Evolutionary conservation across 2,329 filamentous ascomycete species (phyloP).

Genomic region (Zymoseptoria brevis): DNA sequence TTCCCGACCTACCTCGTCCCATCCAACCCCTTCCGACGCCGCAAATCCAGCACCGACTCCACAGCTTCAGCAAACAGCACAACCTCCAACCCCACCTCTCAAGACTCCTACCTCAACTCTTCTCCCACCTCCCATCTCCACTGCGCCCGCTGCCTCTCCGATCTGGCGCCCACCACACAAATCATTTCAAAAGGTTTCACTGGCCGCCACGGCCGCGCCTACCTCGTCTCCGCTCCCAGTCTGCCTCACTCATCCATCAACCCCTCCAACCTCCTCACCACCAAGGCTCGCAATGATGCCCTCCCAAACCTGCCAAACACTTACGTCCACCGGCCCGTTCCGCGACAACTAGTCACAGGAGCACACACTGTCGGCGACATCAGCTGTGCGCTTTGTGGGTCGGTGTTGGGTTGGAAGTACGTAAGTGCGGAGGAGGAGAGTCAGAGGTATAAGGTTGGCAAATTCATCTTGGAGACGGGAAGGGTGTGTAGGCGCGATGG

Average conservation of each 20-base stretch:
- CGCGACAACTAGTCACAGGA: constrained; percentile 54
- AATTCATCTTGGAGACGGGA: constrained; percentile 57
- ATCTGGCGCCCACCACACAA: constrained; percentile 51
- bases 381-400: constrained; percentile 48
- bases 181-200: constrained; percentile 60
- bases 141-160: constrained; percentile 51
- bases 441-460: constrained; percentile 59
- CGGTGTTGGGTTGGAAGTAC: constrained; percentile 57
- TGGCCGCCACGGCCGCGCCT: constrained; percentile 56
- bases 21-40: constrained; percentile 41
- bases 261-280: constrained; percentile 13
- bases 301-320: constrained; percentile 50
- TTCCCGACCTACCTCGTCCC: constrained; percentile 48
- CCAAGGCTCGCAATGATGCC: constrained; percentile 21
- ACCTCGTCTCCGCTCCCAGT: constrained; percentile 48
- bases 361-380: constrained; percentile 56
- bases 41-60: constrained; percentile 35
- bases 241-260: constrained; percentile 24
- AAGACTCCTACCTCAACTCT: constrained; percentile 33
- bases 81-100: constrained; percentile 10
- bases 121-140: constrained; percentile 44
- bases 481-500: constrained; percentile 42
- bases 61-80: constrained; percentile 27
- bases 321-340: constrained; percentile 47
- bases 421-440: constrained; percentile 53